Percentiles rank a stretch among this genome's conserved stretches.
These are phyloP conservation scores for Zymoseptoria crescenta DNA, from an alignment of 2,329 filamentous ascomycete species.

Conservation along the genomic window DNA sequence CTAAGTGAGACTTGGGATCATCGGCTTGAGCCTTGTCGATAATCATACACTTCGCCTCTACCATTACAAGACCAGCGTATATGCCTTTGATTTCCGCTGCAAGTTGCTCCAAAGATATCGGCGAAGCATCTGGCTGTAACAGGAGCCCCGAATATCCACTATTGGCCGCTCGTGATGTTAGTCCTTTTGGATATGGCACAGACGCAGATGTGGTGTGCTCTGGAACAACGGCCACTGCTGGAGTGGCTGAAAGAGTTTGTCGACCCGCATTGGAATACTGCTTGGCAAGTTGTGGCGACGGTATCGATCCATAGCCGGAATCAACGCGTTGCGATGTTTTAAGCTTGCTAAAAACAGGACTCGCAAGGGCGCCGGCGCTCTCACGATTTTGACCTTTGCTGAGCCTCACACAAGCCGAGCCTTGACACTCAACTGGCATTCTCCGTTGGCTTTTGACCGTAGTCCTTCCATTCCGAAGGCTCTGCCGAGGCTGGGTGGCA, in stretches of 20 bases:
- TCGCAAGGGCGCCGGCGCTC: neutral
- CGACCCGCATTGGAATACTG: neutral
- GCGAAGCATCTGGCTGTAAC: slow-evolving; percentile 20
- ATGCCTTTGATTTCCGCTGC: slow-evolving; percentile 76
- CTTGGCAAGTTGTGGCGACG: slow-evolving; percentile 2
- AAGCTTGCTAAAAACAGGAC: slow-evolving; percentile 5
- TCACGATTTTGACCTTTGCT: neutral
- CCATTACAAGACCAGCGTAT: slow-evolving; percentile 75
- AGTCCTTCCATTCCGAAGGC: neutral
- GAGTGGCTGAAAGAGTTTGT: neutral
- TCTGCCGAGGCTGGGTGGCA: neutral
- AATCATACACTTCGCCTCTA: slow-evolving; percentile 80
- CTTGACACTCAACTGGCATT: neutral
- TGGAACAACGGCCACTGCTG: neutral
- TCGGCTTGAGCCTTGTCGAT: slow-evolving; percentile 59
- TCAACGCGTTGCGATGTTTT: slow-evolving; percentile 3
- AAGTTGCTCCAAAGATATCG: slow-evolving; percentile 68
- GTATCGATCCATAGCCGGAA: slow-evolving; percentile 9
- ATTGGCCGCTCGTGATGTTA: slow-evolving; percentile 1
- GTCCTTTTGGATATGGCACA: neutral
- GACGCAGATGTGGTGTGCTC: neutral
- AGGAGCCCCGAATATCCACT: slow-evolving; percentile 13
- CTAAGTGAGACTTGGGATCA: slow-evolving; percentile 45
- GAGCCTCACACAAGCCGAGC: neutral
- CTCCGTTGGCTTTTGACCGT: neutral